These are phyloP conservation scores for Backusella macrospora DNA, from an alignment of 192 early-diverging fungal species.

Conservation along the genomic window DNA sequence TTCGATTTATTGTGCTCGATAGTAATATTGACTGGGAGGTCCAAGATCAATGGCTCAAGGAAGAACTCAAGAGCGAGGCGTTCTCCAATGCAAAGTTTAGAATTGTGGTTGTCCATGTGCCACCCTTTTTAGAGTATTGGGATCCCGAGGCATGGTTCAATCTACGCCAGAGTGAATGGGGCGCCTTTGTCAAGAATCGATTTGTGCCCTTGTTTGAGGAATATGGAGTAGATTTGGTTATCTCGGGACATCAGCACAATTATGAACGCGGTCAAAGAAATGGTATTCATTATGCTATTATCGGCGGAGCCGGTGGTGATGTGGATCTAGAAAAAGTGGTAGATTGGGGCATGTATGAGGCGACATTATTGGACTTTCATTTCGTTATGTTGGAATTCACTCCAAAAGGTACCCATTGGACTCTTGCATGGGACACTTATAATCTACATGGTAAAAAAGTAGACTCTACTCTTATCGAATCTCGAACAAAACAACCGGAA, in stretches of 20 bases:
- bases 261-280: slow-evolving; percentile 64
- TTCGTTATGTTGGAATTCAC: slow-evolving; percentile 52
- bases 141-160: slow-evolving; percentile 68
- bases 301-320: slow-evolving; percentile 72
- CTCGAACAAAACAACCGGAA: neutral
- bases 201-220: slow-evolving; percentile 69
- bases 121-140: slow-evolving; percentile 79
- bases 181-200: slow-evolving; percentile 63
- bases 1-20: slow-evolving; percentile 71
- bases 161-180: slow-evolving; percentile 72
- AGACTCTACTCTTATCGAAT: slow-evolving; percentile 12
- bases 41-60: slow-evolving; percentile 65
- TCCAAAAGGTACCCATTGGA: slow-evolving; percentile 18
- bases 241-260: slow-evolving; percentile 82
- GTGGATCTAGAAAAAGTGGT: slow-evolving; percentile 65
- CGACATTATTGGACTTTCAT: slow-evolving; percentile 49
- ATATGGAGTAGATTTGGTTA: slow-evolving; percentile 70
- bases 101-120: slow-evolving; percentile 71
- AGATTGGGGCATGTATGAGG: slow-evolving; percentile 66
- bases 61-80: slow-evolving; percentile 58
- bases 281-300: slow-evolving; percentile 66
- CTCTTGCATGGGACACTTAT: slow-evolving; percentile 29
- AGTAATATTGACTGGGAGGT: slow-evolving; percentile 61
- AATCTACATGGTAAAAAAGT: slow-evolving; percentile 24
- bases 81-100: slow-evolving; percentile 59